Base-by-base conservation (phyloP, 2,329 filamentous ascomycete species). In the Dryadomyces quercus-mongolicae region DNA sequence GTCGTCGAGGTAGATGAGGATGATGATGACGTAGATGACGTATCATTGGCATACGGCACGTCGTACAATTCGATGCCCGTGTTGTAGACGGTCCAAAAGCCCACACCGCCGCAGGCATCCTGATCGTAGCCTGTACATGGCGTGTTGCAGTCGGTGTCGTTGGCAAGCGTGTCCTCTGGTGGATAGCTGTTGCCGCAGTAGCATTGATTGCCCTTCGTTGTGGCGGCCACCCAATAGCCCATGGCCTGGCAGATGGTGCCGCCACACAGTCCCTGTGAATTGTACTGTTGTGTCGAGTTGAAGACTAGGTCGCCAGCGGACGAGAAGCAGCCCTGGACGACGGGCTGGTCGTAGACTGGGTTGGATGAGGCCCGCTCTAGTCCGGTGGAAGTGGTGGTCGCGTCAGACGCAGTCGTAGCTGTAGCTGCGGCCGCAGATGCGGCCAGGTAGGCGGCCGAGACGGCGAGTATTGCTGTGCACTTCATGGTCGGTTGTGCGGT, bases 111-210 rank as follows among this genome's bases (percentile, higher is more conserved):
- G 59, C 90, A 95, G 22, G 75, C 79, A 53, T 87, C 76, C 1
- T 64, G 38, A 21, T 69, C 70, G 62, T 72, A 91, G 9, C 81
- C 86, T 22, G 78, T 72, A 66, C 90, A 95, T 0, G 72, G 64
- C 31, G 74, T 76, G 63, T 79, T 73, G 70, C 90, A 95, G 16
- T 81, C 69, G 8, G 65, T 65, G 63, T 84, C 76, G 47, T 75
- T 70, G 7, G 80, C 76, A 56, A 82, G 65, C 44, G 71, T 71
- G 16, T 70, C 70, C 43, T 71, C 62, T 16, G 82, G 73, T 0
- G 90, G 90, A 49, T 91, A 75, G 56, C 74, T 68, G 58, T 81
- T 70, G 56, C 89, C 90, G 63, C 90, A 95, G 63, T 74, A 87
- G 70, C 90, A 95, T 59, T 80, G 68, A 18, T 74, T 72, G 16